Evolutionary conservation across 768 basidiomycete species (phyloP).

Genomic region (Kockovaella imperatae): DNA sequence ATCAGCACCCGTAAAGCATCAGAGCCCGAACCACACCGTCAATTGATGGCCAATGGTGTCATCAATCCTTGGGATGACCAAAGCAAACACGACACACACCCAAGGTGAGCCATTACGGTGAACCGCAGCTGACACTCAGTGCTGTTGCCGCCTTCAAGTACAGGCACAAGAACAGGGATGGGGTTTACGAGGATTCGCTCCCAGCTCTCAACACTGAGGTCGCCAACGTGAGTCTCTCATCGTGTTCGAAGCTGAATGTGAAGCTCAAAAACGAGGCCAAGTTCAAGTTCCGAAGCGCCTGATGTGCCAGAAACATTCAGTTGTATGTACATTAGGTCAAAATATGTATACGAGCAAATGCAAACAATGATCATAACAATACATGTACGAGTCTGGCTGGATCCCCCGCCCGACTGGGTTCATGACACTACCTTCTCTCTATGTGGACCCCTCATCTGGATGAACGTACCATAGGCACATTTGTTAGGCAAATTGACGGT

Average conservation of each 20-base stretch:
- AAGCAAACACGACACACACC: constrained; percentile 33
- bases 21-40: constrained; percentile 27
- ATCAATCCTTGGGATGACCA: constrained; percentile 40
- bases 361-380: too few species aligned
- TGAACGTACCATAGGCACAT: too few species aligned
- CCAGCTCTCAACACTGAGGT: constrained; percentile 30
- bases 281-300: constrained; percentile 1
- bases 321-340: too few species aligned
- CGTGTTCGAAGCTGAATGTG: not conserved
- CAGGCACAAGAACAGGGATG: constrained; percentile 38
- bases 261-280: constrained; percentile 1
- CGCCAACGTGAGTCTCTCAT: constrained; percentile 29
- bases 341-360: too few species aligned
- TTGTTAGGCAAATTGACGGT: too few species aligned
- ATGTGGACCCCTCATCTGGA: too few species aligned
- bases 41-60: constrained; percentile 22
- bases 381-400: too few species aligned
- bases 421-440: too few species aligned
- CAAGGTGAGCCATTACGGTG: constrained; percentile 18
- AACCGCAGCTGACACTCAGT: constrained; percentile 2
- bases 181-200: constrained; percentile 37
- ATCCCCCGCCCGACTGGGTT: too few species aligned
- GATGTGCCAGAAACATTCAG: too few species aligned
- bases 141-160: constrained; percentile 42
- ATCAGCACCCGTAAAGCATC: constrained; percentile 38